Evolutionary conservation across 805 yeast species (phyloP), one percentile per base, ranked within the genome.

Genomic region (Zygotorulaspora sp.): DNA sequence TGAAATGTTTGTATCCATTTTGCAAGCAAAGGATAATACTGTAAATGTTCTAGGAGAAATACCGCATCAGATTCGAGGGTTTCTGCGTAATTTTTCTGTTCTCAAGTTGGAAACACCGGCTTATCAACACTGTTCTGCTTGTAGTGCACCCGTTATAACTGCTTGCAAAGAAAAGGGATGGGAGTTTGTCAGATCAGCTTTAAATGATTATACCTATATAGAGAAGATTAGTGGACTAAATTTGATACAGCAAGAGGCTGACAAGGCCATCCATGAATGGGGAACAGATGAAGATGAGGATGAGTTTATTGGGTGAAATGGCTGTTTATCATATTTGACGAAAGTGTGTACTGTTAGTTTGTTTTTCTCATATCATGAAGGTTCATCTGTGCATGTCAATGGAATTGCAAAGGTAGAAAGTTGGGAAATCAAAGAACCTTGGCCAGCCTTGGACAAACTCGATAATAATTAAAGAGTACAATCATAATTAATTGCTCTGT

Each of bases 41-140:
- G 7, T 55, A 0, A 32, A 32, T 5, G 61, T 73, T 0, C 62
- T 90, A 16, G 96, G 97, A 0, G 74, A 72, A 1, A 62, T 80
- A 2, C 95, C 96, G 0, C 98, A 90, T 60, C 98, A 94, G 58
- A 67, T 92, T 15, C 70, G 99, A 43, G 98, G 97, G 0, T 90
- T 81, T 54, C 62, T 94, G 22, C 77, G 74, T 49, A 71, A 70
- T 33, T 86, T 80, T 50, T 73, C 73, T 31, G 78, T 77, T 11
- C 56, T 81, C 41, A 81, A 78, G 48, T 66, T 89, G 15, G 67
- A 70, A 42, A 82, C 95, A 0, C 85, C 85, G 1, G 78, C 79
- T 20, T 94, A 83, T 62, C 66, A 71, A 25, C 69, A 75, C 50
- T 92, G 99, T 60, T 81, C 97, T 0, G 98, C 89, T 0, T 92